Conservation (phyloP, 345 rosid genomes). For the Gossypium mustelinum region DNA sequence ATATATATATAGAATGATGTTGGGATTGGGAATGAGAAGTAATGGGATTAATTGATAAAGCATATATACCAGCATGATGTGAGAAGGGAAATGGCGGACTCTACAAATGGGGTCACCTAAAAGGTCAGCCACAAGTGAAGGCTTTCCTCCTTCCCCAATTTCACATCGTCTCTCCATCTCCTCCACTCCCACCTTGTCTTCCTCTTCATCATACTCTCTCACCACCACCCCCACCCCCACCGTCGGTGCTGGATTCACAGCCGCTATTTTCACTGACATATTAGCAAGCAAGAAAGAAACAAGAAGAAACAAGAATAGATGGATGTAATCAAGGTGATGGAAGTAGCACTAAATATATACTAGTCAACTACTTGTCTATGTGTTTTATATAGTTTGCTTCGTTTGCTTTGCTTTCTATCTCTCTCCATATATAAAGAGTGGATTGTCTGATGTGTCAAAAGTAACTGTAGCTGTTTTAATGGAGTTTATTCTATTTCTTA, state of each 20-base stretch:
- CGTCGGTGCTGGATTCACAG: constrained; percentile 17
- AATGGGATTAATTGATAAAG: neutral
- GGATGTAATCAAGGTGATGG: neutral
- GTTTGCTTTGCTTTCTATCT: neutral
- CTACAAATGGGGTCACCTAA: constrained; percentile 73
- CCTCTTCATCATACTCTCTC: constrained; percentile 55
- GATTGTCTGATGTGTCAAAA: constrained; percentile 6
- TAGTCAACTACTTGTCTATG: neutral
- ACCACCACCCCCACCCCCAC: constrained; percentile 26
- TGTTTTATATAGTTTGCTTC: neutral
- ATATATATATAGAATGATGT: too few relatives aligned
- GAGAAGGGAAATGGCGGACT: constrained; percentile 57
- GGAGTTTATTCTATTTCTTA: neutral
- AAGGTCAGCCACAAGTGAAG: constrained; percentile 62
- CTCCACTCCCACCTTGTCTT: constrained; percentile 58
- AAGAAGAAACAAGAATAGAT: neutral
- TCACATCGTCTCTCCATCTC: constrained; percentile 61
- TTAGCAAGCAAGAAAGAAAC: neutral
- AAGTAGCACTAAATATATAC: neutral
- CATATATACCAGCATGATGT: constrained; percentile 48
- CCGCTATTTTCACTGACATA: constrained; percentile 40
- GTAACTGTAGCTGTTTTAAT: neutral
- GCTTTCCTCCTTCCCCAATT: constrained; percentile 45
- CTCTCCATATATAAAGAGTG: neutral
- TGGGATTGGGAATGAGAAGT: neutral